These are phyloP conservation scores for Vinca minor DNA, from an alignment of 257 asterid genomes.

Conservation along the genomic window DNA sequence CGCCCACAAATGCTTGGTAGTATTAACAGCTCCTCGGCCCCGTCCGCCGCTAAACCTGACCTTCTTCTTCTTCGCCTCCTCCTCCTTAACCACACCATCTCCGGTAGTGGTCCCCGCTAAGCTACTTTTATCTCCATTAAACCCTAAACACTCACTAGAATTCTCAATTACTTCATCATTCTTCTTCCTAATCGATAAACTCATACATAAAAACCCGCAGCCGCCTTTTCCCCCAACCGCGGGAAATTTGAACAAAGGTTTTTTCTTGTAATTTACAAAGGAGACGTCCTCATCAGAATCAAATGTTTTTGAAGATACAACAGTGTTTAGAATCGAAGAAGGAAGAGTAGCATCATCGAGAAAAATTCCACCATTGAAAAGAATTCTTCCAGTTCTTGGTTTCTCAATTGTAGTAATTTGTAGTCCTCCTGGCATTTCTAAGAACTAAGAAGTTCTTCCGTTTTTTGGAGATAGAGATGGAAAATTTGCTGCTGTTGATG, in stretches of 20 bases:
- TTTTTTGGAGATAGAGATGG: neutral
- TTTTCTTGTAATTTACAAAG: conserved; percentile 14
- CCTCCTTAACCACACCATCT: conserved; percentile 5
- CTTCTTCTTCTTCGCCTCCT: conserved; percentile 18
- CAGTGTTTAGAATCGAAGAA: conserved; percentile 30
- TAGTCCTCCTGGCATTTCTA: conserved; percentile 29
- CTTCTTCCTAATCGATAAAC: conserved; percentile 45
- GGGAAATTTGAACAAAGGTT: conserved; percentile 16
- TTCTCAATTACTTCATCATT: conserved; percentile 22
- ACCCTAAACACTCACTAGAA: conserved; percentile 19
- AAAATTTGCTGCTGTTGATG: too few species aligned
- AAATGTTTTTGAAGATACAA: conserved; percentile 4
- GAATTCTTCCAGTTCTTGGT: conserved; percentile 14
- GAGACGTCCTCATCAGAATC: conserved; percentile 23
- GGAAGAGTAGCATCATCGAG: conserved; percentile 51
- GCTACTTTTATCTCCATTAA: conserved; percentile 24
- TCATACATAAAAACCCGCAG: conserved; percentile 51
- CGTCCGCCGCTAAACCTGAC: conserved; percentile 25
- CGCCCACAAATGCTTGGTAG: conserved; percentile 93
- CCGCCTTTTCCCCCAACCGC: conserved; percentile 20
- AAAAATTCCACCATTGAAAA: conserved; percentile 58
- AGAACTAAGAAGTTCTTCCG: neutral
- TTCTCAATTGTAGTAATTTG: conserved; percentile 9
- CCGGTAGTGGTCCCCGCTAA: conserved; percentile 8
- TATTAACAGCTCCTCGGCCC: conserved; percentile 57